These are phyloP conservation scores for Cephalotrichum gorgonifer DNA, from an alignment of 2,329 filamentous ascomycete genomes.

Conservation along the genomic window DNA sequence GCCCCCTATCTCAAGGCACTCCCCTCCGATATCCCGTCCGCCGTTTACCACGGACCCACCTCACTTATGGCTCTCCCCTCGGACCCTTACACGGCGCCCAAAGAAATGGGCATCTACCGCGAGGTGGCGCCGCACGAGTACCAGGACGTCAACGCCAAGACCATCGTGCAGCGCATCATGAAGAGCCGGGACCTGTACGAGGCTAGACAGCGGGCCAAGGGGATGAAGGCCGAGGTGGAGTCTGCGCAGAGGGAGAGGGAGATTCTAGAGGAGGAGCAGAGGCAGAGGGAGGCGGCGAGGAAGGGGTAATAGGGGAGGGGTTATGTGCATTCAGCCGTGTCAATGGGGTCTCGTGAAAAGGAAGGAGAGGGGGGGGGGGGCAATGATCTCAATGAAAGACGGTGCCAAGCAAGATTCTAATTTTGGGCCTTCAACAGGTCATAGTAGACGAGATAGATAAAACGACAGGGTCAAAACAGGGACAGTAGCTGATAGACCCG, in stretches of 20 bases:
- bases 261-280: conserved; percentile 49
- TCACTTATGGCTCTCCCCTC: conserved; percentile 75
- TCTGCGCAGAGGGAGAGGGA: conserved; percentile 53
- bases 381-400: too few species aligned
- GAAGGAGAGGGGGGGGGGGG: too few species aligned
- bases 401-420: too few species aligned
- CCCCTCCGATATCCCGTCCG: conserved; percentile 63
- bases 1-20: conserved; percentile 64
- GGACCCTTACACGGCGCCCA: conserved; percentile 72
- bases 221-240: conserved; percentile 73
- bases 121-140: conserved; percentile 72
- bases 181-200: conserved; percentile 81
- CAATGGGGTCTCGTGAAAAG: too few species aligned
- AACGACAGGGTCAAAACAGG: too few species aligned
- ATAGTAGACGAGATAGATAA: too few species aligned
- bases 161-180: conserved; percentile 86
- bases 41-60: conserved; percentile 94
- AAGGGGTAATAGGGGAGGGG: neutral
- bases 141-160: conserved; percentile 78
- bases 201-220: conserved; percentile 81
- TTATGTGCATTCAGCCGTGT: too few species aligned
- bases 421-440: too few species aligned
- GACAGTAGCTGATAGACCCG: too few species aligned
- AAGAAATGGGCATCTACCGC: conserved; percentile 72
- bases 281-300: conserved; percentile 31